Evolutionary conservation across 163 green algal species (phyloP).

Genomic region (Trebouxia gelatinosa): DNA sequence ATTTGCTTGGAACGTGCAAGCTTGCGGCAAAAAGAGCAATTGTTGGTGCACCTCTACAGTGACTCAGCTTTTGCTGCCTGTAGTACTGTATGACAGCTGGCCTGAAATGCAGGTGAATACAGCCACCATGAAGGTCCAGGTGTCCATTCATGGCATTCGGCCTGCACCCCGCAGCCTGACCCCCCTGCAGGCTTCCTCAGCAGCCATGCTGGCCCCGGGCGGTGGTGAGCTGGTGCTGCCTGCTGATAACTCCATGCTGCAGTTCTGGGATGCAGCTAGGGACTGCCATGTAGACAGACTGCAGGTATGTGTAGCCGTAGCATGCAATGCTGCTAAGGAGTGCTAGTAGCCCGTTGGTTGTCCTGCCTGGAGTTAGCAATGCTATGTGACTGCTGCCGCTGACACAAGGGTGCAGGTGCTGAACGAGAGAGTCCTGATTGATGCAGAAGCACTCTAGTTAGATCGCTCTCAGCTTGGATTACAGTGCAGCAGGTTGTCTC

Average conservation of each 20-base stretch:
- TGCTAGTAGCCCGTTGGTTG: too few relatives aligned
- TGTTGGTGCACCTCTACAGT: too few relatives aligned
- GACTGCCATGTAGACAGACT: constrained; percentile 45
- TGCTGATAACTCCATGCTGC: constrained; percentile 39
- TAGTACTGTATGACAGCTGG: background rate
- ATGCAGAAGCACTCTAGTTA: too few relatives aligned
- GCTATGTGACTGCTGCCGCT: too few relatives aligned
- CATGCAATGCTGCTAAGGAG: too few relatives aligned
- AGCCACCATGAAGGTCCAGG: constrained; percentile 44
- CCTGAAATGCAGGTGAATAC: constrained; percentile 40
- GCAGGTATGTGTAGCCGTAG: constrained; percentile 30
- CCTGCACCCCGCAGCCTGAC: constrained; percentile 1
- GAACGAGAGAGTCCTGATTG: too few relatives aligned
- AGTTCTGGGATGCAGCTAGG: constrained; percentile 53
- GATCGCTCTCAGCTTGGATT: too few relatives aligned
- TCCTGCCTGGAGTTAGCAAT: too few relatives aligned
- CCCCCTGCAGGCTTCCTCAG: background rate
- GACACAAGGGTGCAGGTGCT: too few relatives aligned
- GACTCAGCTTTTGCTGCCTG: background rate
- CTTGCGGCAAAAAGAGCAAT: too few relatives aligned
- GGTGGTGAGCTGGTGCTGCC: constrained; percentile 43
- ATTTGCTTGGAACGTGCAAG: too few relatives aligned
- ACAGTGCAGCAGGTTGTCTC: too few relatives aligned
- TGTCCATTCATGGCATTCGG: constrained; percentile 48
- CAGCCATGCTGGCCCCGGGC: constrained; percentile 30